A percentile compares a stretch with the other conserved stretches of the same genome.
Evolutionary conservation across 495 filamentous ascomycete genomes (phyloP).

Genomic region (Daldinia loculata): DNA sequence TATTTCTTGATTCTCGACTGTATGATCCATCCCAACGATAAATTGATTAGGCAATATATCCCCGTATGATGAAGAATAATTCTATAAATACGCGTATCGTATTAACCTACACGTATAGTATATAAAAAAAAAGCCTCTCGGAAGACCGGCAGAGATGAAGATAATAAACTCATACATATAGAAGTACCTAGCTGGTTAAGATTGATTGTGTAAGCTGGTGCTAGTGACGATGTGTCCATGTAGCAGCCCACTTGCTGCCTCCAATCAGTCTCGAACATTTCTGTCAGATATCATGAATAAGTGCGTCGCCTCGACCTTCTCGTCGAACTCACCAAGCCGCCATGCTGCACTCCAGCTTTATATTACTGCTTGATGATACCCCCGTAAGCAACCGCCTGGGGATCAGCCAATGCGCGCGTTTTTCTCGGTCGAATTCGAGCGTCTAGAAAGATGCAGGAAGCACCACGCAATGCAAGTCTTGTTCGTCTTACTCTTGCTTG

Average conservation of each 20-base stretch:
- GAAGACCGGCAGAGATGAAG: conserved; percentile 13
- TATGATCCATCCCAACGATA: background rate
- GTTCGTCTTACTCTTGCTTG: background rate
- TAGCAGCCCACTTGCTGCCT: background rate
- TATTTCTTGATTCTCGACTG: background rate
- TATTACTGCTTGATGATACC: background rate
- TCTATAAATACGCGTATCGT: conserved; percentile 23
- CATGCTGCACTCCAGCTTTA: conserved; percentile 5
- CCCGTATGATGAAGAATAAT: conserved; percentile 8
- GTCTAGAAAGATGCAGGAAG: conserved; percentile 10
- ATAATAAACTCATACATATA: background rate
- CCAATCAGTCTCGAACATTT: conserved; percentile 6
- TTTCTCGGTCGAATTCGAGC: conserved; percentile 4
- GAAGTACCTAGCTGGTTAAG: background rate
- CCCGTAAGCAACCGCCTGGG: conserved; percentile 7
- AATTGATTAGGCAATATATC: background rate
- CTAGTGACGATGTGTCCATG: conserved; percentile 2
- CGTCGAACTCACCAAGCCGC: background rate
- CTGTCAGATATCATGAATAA: conserved; percentile 8
- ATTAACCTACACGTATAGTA: background rate
- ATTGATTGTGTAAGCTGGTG: conserved; percentile 15
- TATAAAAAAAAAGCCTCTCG: background rate
- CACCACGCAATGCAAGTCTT: conserved; percentile 7
- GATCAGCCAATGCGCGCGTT: conserved; percentile 13
- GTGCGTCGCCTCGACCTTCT: background rate